Evolutionary conservation across 768 basidiomycete species (phyloP).

Genomic region (Rhodotorula toruloides): DNA sequence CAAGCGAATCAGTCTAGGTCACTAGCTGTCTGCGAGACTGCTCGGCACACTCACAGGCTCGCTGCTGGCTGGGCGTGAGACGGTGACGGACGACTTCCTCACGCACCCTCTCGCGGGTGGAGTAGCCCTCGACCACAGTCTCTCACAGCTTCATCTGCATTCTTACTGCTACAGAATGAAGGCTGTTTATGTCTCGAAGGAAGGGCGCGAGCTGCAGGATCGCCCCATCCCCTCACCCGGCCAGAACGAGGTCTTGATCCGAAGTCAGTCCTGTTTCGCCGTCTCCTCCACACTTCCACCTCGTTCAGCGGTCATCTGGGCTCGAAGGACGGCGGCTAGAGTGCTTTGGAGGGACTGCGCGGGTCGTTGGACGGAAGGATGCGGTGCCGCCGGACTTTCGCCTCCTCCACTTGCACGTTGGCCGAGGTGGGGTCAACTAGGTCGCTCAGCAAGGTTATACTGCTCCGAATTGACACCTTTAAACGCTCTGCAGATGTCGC

Average conservation of each 20-base stretch:
- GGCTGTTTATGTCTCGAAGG: slow-evolving; percentile 15
- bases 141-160: too few relatives aligned
- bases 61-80: too few relatives aligned
- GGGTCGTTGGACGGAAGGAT: too few relatives aligned
- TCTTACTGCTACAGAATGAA: slow-evolving; percentile 22
- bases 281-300: neutral
- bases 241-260: slow-evolving; percentile 29
- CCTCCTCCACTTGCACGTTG: too few relatives aligned
- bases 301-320: neutral
- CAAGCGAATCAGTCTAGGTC: too few relatives aligned
- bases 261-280: slow-evolving; percentile 13
- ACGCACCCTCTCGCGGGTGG: too few relatives aligned
- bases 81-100: too few relatives aligned
- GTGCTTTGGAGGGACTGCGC: too few relatives aligned
- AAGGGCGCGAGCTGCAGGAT: slow-evolving; percentile 12
- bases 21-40: too few relatives aligned
- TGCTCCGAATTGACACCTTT: neutral
- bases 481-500: slow-evolving; percentile 11
- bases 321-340: neutral
- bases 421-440: neutral
- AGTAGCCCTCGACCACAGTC: too few relatives aligned
- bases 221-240: slow-evolving; percentile 7
- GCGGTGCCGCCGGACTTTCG: neutral
- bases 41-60: too few relatives aligned
- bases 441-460: too few relatives aligned